These are phyloP conservation scores for Gossypium gossypioides DNA, from an alignment of 441 rosid genomes.

Conservation along the genomic window DNA sequence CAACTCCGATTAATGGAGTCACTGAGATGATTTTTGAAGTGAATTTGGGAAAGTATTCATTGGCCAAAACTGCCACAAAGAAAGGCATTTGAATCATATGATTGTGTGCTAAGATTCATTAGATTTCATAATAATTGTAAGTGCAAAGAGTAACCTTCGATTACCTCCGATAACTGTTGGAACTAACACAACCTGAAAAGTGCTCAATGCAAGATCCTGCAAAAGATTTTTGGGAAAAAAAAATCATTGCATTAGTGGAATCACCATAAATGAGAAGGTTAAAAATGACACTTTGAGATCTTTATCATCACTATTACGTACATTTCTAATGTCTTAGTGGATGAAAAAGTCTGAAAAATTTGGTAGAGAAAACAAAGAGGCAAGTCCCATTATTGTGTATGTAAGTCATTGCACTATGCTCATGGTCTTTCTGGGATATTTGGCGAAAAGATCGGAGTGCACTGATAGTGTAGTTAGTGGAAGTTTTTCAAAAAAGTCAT, in stretches of 20 bases:
- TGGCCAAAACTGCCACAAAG: slow-evolving; percentile 54
- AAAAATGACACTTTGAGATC: neutral
- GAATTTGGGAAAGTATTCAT: slow-evolving; percentile 84
- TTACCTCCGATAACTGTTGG: slow-evolving; percentile 82
- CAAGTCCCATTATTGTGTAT: neutral
- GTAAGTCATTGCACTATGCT: neutral
- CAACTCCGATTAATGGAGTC: slow-evolving; percentile 83
- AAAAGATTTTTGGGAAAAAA: slow-evolving; percentile 11
- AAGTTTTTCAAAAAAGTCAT: too few relatives aligned
- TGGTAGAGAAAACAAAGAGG: neutral
- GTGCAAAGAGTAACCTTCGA: slow-evolving; percentile 1
- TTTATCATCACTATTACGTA: neutral
- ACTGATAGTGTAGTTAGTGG: too few relatives aligned
- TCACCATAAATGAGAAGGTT: neutral
- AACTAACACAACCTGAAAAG: slow-evolving; percentile 88
- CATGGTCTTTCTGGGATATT: too few relatives aligned
- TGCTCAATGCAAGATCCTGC: slow-evolving; percentile 86
- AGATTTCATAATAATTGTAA: neutral
- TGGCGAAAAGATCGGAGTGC: too few relatives aligned
- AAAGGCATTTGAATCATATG: slow-evolving; percentile 8
- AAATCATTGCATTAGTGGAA: slow-evolving; percentile 4
- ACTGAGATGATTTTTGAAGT: slow-evolving; percentile 64
- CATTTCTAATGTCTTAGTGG: too few relatives aligned
- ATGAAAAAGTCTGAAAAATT: neutral
- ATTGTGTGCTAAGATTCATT: neutral